Percentiles rank a stretch among this genome's conserved stretches.
Conservation (phyloP, 2,329 filamentous ascomycete genomes). For the Ilyonectria destructans region DNA sequence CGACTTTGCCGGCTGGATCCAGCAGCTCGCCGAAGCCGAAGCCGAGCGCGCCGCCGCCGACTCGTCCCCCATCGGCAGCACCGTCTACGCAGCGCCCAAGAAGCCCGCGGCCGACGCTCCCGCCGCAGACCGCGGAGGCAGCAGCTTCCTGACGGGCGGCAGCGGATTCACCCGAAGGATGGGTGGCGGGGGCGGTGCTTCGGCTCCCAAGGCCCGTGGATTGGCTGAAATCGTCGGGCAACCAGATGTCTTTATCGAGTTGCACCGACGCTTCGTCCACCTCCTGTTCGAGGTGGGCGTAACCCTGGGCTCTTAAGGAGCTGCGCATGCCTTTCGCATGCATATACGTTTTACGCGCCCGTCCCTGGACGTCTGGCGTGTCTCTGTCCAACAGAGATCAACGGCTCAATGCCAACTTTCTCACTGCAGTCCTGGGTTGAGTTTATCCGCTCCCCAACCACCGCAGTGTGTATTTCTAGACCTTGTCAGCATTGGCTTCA, state of each 20-base stretch:
- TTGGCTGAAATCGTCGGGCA: slow-evolving; percentile 77
- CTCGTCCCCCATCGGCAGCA: slow-evolving; percentile 58
- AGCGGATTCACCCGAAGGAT: slow-evolving; percentile 72
- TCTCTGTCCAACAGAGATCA: slow-evolving; percentile 18
- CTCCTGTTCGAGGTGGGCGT: slow-evolving; percentile 74
- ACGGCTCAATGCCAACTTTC: neutral
- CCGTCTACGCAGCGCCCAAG: slow-evolving; percentile 54
- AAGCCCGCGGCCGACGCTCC: slow-evolving; percentile 51
- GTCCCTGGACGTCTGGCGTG: slow-evolving; percentile 20
- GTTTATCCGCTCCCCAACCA: neutral
- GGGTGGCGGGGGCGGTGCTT: slow-evolving; percentile 70
- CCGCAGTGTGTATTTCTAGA: slow-evolving; percentile 24
- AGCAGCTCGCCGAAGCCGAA: slow-evolving; percentile 75
- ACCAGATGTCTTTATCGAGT: slow-evolving; percentile 79
- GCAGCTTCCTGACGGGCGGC: slow-evolving; percentile 72
- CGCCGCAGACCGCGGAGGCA: slow-evolving; percentile 60
- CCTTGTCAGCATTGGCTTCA: slow-evolving; percentile 5
- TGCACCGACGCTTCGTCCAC: slow-evolving; percentile 76
- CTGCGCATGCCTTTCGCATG: slow-evolving; percentile 42
- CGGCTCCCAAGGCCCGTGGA: slow-evolving; percentile 72
- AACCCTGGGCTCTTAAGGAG: slow-evolving; percentile 64
- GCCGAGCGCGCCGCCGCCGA: slow-evolving; percentile 70
- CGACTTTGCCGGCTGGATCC: slow-evolving; percentile 78
- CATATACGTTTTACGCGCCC: slow-evolving; percentile 47
- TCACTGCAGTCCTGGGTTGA: neutral